phyloP scores from a whole-genome alignment of 768 basidiomycete species.

The Phaeolepiota aurea region DNA sequence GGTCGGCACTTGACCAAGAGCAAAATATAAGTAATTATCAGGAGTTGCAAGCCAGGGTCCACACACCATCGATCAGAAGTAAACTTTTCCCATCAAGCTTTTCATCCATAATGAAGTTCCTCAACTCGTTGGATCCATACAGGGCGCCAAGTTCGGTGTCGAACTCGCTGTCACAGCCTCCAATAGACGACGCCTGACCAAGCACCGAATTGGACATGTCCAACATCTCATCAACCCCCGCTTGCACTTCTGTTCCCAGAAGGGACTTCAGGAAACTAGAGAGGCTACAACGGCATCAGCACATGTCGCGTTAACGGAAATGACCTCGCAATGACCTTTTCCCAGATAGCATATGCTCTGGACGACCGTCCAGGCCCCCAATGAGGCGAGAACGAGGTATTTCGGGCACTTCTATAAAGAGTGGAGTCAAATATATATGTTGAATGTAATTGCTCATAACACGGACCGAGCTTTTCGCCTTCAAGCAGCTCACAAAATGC shows the following conservation, averaged over 20 bases:
- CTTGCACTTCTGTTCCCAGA: conserved; percentile 8
- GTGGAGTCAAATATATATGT: neutral
- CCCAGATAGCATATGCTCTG: conserved; percentile 18
- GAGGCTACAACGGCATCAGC: conserved; percentile 18
- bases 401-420: conserved; percentile 10
- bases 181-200: conserved; percentile 17
- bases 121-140: conserved; percentile 17
- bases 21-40: neutral
- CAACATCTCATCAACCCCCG: conserved; percentile 1
- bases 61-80: conserved; percentile 50
- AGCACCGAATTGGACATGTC: conserved; percentile 9
- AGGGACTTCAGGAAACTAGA: conserved; percentile 27
- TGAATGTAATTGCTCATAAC: neutral
- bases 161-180: conserved; percentile 15
- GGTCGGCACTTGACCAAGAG: conserved; percentile 36
- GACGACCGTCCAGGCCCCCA: conserved; percentile 24
- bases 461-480: conserved; percentile 43
- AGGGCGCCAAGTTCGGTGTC: conserved; percentile 23
- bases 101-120: conserved; percentile 43
- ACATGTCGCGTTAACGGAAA: neutral
- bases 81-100: conserved; percentile 40
- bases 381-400: conserved; percentile 45
- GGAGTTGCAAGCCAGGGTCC: neutral
- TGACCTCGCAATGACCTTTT: conserved; percentile 14
- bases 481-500: conserved; percentile 23